Conservation (phyloP, 257 asterid genomes). For the Buddleja alternifolia region DNA sequence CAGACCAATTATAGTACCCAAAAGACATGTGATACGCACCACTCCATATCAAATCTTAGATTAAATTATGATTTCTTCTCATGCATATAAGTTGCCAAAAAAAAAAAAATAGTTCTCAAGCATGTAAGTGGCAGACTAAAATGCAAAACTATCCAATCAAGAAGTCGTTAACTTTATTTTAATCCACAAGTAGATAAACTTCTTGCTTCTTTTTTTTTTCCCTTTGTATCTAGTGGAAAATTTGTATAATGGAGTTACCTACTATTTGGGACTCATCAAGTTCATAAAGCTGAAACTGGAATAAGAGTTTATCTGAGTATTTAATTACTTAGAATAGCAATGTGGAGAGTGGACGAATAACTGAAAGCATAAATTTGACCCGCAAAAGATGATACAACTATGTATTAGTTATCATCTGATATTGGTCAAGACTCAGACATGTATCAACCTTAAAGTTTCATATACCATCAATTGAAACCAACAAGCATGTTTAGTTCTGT, state of each 20-base stretch:
- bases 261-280: not conserved
- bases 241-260: too few relatives aligned
- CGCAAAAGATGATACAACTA: not conserved
- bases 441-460: not conserved
- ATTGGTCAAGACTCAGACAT: not conserved
- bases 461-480: not conserved
- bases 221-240: not conserved
- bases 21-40: not conserved
- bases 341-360: not conserved
- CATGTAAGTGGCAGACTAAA: constrained; percentile 1
- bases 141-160: not conserved
- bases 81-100: too few relatives aligned
- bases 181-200: not conserved
- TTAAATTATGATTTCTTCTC: not conserved
- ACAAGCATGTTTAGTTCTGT: not conserved
- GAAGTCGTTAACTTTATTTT: not conserved
- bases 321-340: not conserved
- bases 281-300: not conserved
- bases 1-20: not conserved
- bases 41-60: not conserved
- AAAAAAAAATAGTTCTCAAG: too few relatives aligned
- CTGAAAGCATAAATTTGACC: not conserved
- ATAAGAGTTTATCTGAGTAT: not conserved
- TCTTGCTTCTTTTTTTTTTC: not conserved
- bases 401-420: not conserved